Base-by-base conservation (phyloP, 2,329 filamentous ascomycete species). In the Claviceps africana region DNA sequence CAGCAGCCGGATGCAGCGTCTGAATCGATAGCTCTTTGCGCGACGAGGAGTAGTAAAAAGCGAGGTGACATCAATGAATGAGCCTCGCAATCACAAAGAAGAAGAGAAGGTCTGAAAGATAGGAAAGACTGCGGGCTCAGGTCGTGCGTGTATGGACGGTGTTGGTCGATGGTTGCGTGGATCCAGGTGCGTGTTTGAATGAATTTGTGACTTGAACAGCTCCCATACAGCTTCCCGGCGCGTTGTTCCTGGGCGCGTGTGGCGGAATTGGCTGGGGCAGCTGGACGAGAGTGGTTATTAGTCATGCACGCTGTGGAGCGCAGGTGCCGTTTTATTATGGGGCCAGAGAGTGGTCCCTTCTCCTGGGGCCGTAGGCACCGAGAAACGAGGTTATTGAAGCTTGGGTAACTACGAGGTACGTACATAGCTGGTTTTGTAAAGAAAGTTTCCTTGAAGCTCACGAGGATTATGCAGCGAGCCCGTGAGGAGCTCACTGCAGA, bases 181-280 rank as follows among this genome's bases (percentile, higher is more conserved):
- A 42, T 28, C 15, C 30, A 21, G 30, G n/a, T n/a, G n/a, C n/a
- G 17, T 50, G 39, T 17, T n/a, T 45, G 43, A 3, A 10, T 48
- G 46, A 42, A 13, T 48, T 22, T 21, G 45, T 30, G 40, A 17
- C 47, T 48, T 17, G 28, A 43, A 43, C 33, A 46, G 31, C 40
- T 49, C 44, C 44, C 21, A 42, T 31, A 40, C 33, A 35, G 33
- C 6, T 50, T 47, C 31, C 31, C 31, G 7, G n/a, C 52, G 51
- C 48, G 43, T 50, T 44, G 52, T 53, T 51, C 48, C 52, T 53
- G 33, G 39, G 48, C 43, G 48, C n/a, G 35, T 50, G 48, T 50
- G 37, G 44, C 43, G 47, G 40, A 21, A 15, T n/a, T 42, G 51
- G 42, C 33, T 43, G 42, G 28, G 40, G 31, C 22, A 45, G 44